Conservation (phyloP, 129 eudicot genomes). For the Centella asiatica region DNA sequence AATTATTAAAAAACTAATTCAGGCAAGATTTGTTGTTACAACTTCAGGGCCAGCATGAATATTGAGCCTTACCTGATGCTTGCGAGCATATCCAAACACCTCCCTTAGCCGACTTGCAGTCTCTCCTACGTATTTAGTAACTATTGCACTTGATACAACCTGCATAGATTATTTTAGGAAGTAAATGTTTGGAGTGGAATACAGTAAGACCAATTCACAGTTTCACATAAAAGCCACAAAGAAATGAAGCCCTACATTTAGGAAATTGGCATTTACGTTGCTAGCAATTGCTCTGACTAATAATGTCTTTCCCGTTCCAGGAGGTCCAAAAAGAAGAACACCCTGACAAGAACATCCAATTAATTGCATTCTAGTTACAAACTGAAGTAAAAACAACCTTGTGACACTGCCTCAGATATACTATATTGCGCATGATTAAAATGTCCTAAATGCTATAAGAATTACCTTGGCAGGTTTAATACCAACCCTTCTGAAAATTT, state of each 20-base stretch:
- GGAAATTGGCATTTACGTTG: conserved; percentile 92
- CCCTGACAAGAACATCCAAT: no score
- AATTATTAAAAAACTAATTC: neutral
- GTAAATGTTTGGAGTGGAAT: no score
- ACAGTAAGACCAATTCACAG: no score
- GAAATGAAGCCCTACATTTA: no score
- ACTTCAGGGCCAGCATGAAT: no score
- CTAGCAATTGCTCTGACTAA: conserved; percentile 96
- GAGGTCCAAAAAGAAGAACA: conserved; percentile 98
- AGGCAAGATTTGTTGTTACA: neutral
- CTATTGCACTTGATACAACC: conserved; percentile 91
- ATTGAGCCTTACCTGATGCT: conserved; percentile 54
- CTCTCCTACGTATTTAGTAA: conserved; percentile 94
- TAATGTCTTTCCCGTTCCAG: conserved; percentile 97
- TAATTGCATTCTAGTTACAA: no score
- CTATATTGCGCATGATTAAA: no score
- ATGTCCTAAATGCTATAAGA: no score
- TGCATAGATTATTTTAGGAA: conserved; percentile 90
- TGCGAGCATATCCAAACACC: no score
- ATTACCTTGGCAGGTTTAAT: conserved; percentile 95
- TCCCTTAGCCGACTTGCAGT: conserved; percentile 99
- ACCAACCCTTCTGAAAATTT: conserved; percentile 90
- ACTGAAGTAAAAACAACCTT: no score
- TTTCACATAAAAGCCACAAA: no score
- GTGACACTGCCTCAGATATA: no score